Evolutionary conservation across 2,329 filamentous ascomycete species (phyloP).

Genomic region (Talaromyces sp.): DNA sequence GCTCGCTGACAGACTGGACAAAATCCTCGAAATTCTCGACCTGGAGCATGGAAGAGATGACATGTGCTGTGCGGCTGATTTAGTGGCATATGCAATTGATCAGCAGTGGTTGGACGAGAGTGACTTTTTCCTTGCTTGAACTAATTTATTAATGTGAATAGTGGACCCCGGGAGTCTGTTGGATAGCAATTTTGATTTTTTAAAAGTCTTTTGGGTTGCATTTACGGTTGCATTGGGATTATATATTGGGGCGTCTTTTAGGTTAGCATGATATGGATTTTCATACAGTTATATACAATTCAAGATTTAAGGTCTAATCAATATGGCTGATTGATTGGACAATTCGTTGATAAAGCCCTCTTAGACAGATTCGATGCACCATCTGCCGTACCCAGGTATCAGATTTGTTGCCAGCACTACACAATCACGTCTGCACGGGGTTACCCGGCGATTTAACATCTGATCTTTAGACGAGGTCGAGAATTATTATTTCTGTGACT

Average conservation of each 20-base stretch:
- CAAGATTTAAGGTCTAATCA: too few relatives aligned
- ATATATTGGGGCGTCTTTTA: too few relatives aligned
- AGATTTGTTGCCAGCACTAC: too few relatives aligned
- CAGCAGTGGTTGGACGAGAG: slow-evolving; percentile 41
- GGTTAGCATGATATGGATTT: too few relatives aligned
- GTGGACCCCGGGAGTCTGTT: too few relatives aligned
- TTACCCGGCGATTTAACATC: neutral
- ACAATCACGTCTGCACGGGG: too few relatives aligned
- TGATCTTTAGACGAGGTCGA: neutral
- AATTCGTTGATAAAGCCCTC: too few relatives aligned
- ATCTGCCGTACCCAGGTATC: too few relatives aligned
- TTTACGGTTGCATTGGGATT: neutral
- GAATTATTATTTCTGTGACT: neutral
- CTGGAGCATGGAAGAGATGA: slow-evolving; percentile 40
- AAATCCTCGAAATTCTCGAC: slow-evolving; percentile 38
- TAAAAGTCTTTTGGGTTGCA: neutral
- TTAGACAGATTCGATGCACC: too few relatives aligned
- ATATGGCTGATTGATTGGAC: too few relatives aligned
- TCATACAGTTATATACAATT: too few relatives aligned
- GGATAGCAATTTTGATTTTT: neutral
- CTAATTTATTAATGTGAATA: neutral
- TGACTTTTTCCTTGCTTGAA: slow-evolving; percentile 35
- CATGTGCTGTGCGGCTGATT: slow-evolving; percentile 45
- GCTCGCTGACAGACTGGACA: slow-evolving; percentile 34
- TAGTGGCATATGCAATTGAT: slow-evolving; percentile 46